These are phyloP conservation scores for Artemisia argyi DNA, from an alignment of 129 eudicot species.

Conservation along the genomic window DNA sequence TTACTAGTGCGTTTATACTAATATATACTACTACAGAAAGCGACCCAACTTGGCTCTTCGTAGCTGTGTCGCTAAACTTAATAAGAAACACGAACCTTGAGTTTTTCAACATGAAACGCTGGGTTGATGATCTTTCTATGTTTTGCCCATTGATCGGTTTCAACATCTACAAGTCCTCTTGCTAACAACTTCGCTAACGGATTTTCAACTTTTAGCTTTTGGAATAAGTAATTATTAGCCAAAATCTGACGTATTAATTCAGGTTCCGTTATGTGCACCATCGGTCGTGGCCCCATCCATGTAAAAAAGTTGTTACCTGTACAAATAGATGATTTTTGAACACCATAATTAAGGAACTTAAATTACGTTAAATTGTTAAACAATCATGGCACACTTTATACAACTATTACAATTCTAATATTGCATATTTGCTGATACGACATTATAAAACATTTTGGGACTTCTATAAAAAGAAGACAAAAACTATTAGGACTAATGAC, in stretches of 20 bases:
- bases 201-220: constrained; percentile 28
- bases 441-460: no score
- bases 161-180: constrained; percentile 13
- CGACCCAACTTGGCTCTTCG: no score
- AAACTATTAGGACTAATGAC: no score
- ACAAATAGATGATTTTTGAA: not conserved
- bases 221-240: constrained; percentile 29
- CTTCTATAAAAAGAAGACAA: no score
- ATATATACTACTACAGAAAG: no score
- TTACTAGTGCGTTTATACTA: no score
- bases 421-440: not conserved
- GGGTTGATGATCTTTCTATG: constrained; percentile 52
- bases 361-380: no score
- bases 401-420: no score
- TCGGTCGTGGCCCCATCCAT: constrained; percentile 46
- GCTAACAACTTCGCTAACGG: constrained; percentile 21
- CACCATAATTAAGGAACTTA: no score
- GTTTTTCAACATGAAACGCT: constrained; percentile 48
- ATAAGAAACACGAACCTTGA: constrained; percentile 30
- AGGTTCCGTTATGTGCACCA: constrained; percentile 40
- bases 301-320: constrained; percentile 29
- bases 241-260: constrained; percentile 32
- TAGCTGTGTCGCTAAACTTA: no score
- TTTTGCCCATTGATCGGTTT: constrained; percentile 37
- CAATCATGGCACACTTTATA: no score